Percentiles rank a stretch among this genome's conserved stretches.
Evolutionary conservation across 768 basidiomycete genomes (phyloP).

Genomic region (Auriscalpium microsporum): DNA sequence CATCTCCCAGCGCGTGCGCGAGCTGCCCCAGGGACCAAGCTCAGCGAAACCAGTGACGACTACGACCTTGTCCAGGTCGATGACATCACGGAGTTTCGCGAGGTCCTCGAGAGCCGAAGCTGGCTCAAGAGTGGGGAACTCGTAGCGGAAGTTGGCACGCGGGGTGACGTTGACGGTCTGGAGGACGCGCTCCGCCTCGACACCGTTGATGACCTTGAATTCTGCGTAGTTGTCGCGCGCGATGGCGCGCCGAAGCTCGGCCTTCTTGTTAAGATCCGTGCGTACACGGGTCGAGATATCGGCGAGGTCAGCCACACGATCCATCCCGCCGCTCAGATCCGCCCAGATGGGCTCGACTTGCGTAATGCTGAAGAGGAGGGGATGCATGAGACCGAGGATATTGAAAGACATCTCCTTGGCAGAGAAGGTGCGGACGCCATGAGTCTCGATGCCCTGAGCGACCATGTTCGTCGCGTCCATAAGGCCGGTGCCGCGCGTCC

Average conservation of each 20-base stretch:
- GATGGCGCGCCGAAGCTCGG: slow-evolving; percentile 88
- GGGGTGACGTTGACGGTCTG: slow-evolving; percentile 91
- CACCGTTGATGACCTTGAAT: slow-evolving; percentile 84
- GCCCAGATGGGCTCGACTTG: slow-evolving; percentile 99
- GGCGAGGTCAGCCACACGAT: slow-evolving; percentile 89
- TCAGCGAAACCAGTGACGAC: slow-evolving; percentile 97
- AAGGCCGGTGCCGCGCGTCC: slow-evolving; percentile 96
- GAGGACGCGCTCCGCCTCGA: slow-evolving; percentile 85
- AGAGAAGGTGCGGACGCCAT: slow-evolving; percentile 96
- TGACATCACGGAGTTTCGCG: slow-evolving; percentile 70
- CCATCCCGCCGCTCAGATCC: slow-evolving; percentile 97
- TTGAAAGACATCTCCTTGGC: slow-evolving; percentile 99
- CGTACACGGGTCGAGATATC: slow-evolving; percentile 89
- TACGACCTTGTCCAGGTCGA: slow-evolving; percentile 93
- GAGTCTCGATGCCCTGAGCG: slow-evolving; percentile 85
- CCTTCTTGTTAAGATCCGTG: slow-evolving; percentile 69
- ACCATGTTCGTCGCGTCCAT: slow-evolving; percentile 95
- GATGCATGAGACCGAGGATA: slow-evolving; percentile 98
- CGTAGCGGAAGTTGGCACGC: slow-evolving; percentile 96
- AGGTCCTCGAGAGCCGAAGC: slow-evolving; percentile 65
- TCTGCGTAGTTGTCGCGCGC: slow-evolving; percentile 93
- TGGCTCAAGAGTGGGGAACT: slow-evolving; percentile 82
- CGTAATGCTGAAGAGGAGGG: slow-evolving; percentile 96
- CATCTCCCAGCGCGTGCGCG: slow-evolving; percentile 99
- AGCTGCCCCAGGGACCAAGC: slow-evolving; percentile 97